Base-by-base conservation (phyloP, 345 rosid species). In the Punica granatum region DNA sequence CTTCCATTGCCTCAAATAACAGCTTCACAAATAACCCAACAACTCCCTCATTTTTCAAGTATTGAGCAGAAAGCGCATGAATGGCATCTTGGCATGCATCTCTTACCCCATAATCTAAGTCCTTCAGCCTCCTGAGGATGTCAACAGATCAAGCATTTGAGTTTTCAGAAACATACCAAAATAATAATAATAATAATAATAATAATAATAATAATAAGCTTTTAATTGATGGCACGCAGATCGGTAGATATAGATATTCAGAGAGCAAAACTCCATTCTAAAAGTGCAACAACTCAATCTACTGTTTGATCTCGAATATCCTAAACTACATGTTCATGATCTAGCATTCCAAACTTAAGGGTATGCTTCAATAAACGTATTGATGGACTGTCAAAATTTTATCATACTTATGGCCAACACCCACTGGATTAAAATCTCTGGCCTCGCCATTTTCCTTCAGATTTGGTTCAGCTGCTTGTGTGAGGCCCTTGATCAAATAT, bases 1-100 rank as follows among this genome's bases (percentile, higher is more conserved):
- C 99, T 36, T 89, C 91, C 99, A 95, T 95, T 4, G 94, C 99
- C 77, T 92, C 99, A 42, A 95, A 85, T 74, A 95, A 69, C 7
- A 96, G 98, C 84, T 81, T 90, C 48, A 83, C 96, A 63, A 92
- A 95, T 75, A 95, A 44, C 26, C 84, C 96, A 53, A 91, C 90
- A 67, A 81, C 67, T 19, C 83, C 60, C 26, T 82, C 86, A 10
- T 85, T 87, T 73, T 79, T 92, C 67, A 95, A 76, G 63, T 90
- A 95, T 73, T 81, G 72, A 71, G 78, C 77, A 1, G 99, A 85
- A n/a, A 92, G 76, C 3, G 69, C 85, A 53, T 96, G 97, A 70
- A 95, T 80, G 21, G 94, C 77, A 53, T 92, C 98, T 1, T 92
- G 76, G 53, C 99, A 95, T 3, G 96, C 93, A 72, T 95, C 99